phyloP scores from a whole-genome alignment of 2,329 filamentous ascomycete species.

The Neobulgaria alba region DNA sequence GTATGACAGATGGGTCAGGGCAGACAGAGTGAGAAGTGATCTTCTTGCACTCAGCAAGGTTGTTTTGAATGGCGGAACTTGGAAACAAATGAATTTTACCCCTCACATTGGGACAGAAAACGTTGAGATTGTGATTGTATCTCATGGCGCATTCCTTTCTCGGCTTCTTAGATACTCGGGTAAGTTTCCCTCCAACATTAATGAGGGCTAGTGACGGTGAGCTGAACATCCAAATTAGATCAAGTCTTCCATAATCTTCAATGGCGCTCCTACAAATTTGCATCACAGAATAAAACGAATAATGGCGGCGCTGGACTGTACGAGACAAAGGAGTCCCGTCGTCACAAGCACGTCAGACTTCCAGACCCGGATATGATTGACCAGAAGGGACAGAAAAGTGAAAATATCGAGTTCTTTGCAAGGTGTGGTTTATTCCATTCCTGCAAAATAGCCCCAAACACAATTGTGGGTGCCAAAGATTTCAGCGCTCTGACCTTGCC shows the following conservation, averaged over 20 bases:
- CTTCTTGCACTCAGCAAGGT: slow-evolving; percentile 2
- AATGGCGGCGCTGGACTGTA: not conserved
- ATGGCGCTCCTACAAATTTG: not conserved
- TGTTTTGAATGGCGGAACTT: slow-evolving; percentile 3
- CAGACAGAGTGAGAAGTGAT: slow-evolving; percentile 2
- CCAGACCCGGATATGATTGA: too few relatives aligned
- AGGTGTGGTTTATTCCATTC: too few relatives aligned
- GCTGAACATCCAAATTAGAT: too few relatives aligned
- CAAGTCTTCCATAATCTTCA: not conserved
- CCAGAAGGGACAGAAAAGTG: too few relatives aligned
- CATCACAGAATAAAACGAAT: not conserved
- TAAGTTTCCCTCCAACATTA: not conserved
- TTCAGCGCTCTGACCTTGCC: too few relatives aligned
- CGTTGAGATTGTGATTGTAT: slow-evolving; percentile 8
- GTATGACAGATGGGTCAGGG: not conserved
- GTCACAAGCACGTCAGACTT: not conserved
- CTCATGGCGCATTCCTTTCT: slow-evolving; percentile 8
- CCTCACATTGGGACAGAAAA: not conserved
- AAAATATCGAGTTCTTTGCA: too few relatives aligned
- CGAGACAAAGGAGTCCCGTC: not conserved
- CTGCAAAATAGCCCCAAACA: too few relatives aligned
- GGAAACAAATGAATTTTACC: slow-evolving; percentile 6
- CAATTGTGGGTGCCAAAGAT: too few relatives aligned
- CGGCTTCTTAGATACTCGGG: slow-evolving; percentile 1
- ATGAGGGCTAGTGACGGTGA: too few relatives aligned